Conservation (phyloP, 257 asterid genomes). For the Nicotiana paniculata region DNA sequence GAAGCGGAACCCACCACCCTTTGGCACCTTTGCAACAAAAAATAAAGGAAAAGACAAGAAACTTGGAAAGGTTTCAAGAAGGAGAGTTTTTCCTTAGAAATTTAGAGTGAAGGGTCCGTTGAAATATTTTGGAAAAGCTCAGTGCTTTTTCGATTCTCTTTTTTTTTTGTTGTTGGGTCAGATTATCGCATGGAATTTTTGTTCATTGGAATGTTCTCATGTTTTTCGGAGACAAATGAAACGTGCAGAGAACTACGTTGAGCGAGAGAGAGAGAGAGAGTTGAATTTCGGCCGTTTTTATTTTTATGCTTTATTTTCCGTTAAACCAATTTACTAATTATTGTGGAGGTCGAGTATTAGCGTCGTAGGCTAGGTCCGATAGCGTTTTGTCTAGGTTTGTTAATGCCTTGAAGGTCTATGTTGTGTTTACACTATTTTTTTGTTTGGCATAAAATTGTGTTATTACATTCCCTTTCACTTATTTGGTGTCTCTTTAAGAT, state of each 20-base stretch:
- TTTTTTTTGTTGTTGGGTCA: neutral
- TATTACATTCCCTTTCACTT: too few species aligned
- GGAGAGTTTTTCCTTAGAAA: neutral
- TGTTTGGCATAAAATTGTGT: too few species aligned
- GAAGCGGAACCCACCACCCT: neutral
- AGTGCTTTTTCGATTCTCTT: neutral
- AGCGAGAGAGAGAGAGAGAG: neutral
- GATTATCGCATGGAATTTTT: neutral
- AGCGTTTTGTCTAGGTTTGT: too few species aligned
- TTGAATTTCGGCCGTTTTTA: neutral
- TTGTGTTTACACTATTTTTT: too few species aligned
- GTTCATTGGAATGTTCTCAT: constrained; percentile 3
- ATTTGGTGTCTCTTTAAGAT: too few species aligned
- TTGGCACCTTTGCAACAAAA: neutral
- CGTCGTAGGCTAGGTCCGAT: too few species aligned
- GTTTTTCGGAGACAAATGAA: constrained; percentile 3
- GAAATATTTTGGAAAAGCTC: neutral
- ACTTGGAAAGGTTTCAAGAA: neutral
- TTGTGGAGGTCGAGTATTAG: too few species aligned
- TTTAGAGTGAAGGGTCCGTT: neutral
- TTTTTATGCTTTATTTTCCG: neutral
- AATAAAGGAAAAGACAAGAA: neutral
- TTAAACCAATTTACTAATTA: neutral
- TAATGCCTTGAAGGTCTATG: too few species aligned
- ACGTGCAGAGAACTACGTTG: constrained; percentile 4